Evolutionary conservation across 257 asterid species (phyloP).

Genomic region (Nicotiana benthamiana): DNA sequence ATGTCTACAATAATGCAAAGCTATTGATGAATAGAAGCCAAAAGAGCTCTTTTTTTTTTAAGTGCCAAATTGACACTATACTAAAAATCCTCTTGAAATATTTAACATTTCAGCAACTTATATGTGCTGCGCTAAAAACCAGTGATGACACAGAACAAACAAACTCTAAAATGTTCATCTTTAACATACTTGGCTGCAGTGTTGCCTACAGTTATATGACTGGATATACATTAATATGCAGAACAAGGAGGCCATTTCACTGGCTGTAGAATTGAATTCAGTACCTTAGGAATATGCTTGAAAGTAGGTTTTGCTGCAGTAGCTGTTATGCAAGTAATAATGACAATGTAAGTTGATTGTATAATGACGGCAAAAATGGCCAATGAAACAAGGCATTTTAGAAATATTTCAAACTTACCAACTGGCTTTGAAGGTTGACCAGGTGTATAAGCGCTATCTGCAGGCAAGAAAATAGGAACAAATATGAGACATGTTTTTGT

Average conservation of each 20-base stretch:
- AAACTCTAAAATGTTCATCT: background rate
- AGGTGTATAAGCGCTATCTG: slow-evolving; percentile 93
- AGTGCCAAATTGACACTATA: background rate
- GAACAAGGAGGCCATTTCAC: background rate
- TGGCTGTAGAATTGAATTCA: background rate
- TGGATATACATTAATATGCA: background rate
- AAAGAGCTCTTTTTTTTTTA: background rate
- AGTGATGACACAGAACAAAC: background rate
- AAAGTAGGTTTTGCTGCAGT: slow-evolving; percentile 49
- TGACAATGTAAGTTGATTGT: background rate
- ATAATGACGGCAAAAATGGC: slow-evolving; percentile 13
- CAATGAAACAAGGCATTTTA: background rate
- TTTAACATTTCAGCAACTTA: background rate
- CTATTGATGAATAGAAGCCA: background rate
- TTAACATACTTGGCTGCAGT: background rate
- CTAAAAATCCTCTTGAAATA: background rate
- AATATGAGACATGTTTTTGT: background rate
- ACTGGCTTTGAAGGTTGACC: slow-evolving; percentile 66
- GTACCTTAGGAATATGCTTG: slow-evolving; percentile 96
- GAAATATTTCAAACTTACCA: slow-evolving; percentile 22
- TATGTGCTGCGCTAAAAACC: background rate
- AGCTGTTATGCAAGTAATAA: slow-evolving; percentile 32
- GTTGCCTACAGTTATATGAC: background rate
- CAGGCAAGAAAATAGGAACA: slow-evolving; percentile 7
- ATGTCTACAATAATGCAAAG: background rate